Evolutionary conservation across 2,329 filamentous ascomycete species (phyloP), one percentile per base, ranked within the genome.

Genomic region (Pyricularia sp.): DNA sequence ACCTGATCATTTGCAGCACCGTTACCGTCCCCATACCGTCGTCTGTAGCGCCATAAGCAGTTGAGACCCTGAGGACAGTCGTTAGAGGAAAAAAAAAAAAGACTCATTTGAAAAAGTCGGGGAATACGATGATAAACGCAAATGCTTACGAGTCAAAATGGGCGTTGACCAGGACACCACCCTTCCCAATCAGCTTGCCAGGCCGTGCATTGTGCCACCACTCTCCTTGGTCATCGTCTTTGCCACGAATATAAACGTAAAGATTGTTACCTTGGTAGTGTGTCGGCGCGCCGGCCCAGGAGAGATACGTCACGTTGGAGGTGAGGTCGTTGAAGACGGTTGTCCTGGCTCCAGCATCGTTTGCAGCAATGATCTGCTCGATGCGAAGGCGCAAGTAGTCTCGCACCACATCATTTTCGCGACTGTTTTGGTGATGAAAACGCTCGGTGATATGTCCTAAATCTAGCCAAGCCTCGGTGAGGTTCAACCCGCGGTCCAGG

Each of bases 251-350:
- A 71, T 97, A 96, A 49, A 96, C 87, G 67, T 97, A 88, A 69
- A 97, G 87, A 71, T 97, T 99, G 67, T 86, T 93, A 35, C 91
- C 90, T 76, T 97, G 93, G 70, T 96, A 97, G 73, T 97, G 97
- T 31, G 91, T 84, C 30, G 77, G 73, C 55, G 70, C 71, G 22
- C 70, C 72, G 6, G 68, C 68, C 16, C 66, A 66, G 64, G 78
- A 77, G 6, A 79, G 77, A 59, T 85, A 85, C 49, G 92, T 94
- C 64, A 90, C 83, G 72, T 97, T 97, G 35, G 91, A 89, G 55
- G 81, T 77, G 61, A 86, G 78, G 73, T 97, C 93, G 71, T 96
- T 87, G 71, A 96, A 92, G 22, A 96, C 79, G 30, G 88, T 84
- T 24, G 44, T 30, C 40, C 26, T 30, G 44, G 24, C 19, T 19